A percentile compares a stretch with the other conserved stretches of the same genome.
These are phyloP conservation scores for Aspergillus chevalieri DNA, from an alignment of 2,329 filamentous ascomycete genomes.

Conservation along the genomic window DNA sequence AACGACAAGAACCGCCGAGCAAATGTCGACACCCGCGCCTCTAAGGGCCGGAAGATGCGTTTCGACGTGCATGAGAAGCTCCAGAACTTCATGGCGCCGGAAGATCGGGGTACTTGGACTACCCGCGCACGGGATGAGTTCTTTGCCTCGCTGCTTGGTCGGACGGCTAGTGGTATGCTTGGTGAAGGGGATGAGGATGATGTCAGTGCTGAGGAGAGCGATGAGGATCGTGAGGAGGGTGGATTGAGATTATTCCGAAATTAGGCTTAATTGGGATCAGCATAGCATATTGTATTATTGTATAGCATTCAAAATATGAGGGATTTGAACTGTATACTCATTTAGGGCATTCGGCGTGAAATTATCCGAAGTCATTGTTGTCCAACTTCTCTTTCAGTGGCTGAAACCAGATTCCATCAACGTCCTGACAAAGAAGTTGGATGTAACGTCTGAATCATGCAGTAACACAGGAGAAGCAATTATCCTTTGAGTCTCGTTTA, in stretches of 20 bases:
- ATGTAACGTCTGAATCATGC: no score
- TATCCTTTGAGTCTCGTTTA: no score
- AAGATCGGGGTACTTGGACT: constrained; percentile 75
- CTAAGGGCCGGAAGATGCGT: constrained; percentile 87
- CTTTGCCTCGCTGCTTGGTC: constrained; percentile 67
- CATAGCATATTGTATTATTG: not conserved
- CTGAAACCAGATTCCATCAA: no score
- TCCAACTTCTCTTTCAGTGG: no score
- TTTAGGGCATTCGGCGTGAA: no score
- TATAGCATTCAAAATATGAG: not conserved
- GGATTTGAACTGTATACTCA: no score
- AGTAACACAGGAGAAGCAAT: no score
- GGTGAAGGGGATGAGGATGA: constrained; percentile 55
- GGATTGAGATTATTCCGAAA: constrained; percentile 29
- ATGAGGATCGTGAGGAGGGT: constrained; percentile 26
- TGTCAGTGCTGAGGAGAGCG: constrained; percentile 21
- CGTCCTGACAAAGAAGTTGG: no score
- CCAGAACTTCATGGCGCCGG: constrained; percentile 95
- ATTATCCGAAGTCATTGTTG: no score
- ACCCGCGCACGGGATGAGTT: constrained; percentile 69
- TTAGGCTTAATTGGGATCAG: constrained; percentile 8
- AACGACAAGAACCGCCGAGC: constrained; percentile 63
- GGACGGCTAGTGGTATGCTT: constrained; percentile 56
- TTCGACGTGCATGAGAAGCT: constrained; percentile 96
- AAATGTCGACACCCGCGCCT: constrained; percentile 85